Conservation (phyloP, 2,329 filamentous ascomycete species). For the Epichloe aotearoae region DNA sequence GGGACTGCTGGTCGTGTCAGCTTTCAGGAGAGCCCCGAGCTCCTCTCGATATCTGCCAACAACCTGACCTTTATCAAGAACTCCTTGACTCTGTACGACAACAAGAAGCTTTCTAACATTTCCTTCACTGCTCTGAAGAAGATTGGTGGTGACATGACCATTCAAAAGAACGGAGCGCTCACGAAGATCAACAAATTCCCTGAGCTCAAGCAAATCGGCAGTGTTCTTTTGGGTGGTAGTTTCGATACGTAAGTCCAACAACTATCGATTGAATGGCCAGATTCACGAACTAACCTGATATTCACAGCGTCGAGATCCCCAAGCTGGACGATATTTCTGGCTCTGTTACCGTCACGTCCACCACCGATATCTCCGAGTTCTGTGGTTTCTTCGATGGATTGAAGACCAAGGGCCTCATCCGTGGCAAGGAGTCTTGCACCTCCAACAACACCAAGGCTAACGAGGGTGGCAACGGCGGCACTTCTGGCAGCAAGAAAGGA, state of each 20-base stretch:
- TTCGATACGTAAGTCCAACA: conserved; percentile 58
- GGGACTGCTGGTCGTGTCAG: conserved; percentile 56
- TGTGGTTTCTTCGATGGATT: conserved; percentile 34
- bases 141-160: conserved; percentile 66
- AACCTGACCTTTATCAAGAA: conserved; percentile 45
- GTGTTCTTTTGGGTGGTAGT: conserved; percentile 72
- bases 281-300: neutral
- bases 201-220: conserved; percentile 58
- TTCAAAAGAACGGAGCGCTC: conserved; percentile 82
- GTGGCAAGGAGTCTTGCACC: conserved; percentile 34
- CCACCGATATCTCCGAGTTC: conserved; percentile 46
- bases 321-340: conserved; percentile 54
- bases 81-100: conserved; percentile 47
- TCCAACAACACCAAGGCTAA: conserved; percentile 40
- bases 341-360: conserved; percentile 56
- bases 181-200: conserved; percentile 52
- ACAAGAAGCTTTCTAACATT: conserved; percentile 56
- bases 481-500: conserved; percentile 12
- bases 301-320: conserved; percentile 55
- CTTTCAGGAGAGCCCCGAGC: conserved; percentile 64
- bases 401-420: conserved; percentile 24
- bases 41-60: conserved; percentile 52
- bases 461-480: conserved; percentile 24
- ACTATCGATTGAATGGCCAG: neutral
- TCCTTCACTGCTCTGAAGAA: conserved; percentile 54